Evolutionary conservation across 352 stramenopile genomes (phyloP), one percentile per base, ranked within the genome.

Genomic region (Phytophthora uliginosa): DNA sequence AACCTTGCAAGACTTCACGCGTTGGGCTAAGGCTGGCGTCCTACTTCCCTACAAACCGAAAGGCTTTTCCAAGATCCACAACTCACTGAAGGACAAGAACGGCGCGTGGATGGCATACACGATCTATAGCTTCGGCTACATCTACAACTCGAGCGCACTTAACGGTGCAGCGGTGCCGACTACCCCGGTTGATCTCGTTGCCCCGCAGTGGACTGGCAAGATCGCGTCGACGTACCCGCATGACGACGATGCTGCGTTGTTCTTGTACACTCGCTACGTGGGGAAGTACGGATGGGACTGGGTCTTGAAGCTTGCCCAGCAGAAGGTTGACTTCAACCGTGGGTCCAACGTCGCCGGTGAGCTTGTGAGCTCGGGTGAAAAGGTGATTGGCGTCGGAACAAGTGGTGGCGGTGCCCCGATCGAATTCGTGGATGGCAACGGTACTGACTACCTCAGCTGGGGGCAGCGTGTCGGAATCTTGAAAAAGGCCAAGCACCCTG

Each of bases 261-360:
- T 86, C 73, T n/a, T 88, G 5, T 90, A 84, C 62, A 54, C 64
- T 1, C 59, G 65, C 18, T 88, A 87, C 66, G 66, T 87, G 3
- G 71, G 86, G 68, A 81, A 82, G 65, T 89, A 88, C 56, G 82
- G 78, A n/a, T 89, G 77, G 82, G 75, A 83, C 31, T 89, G 79
- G 79, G 77, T 79, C 4, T 20, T 59, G 18, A 80, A 84, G 67
- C 34, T 89, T 4, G 70, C 69, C 0, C 22, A 68, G 42, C 74
- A 89, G 58, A 60, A 78, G 12, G 52, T 86, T 5, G 17, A 52
- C 28, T 86, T 84, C 52, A 63, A 77, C 38, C 81, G 78, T 7
- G 78, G 78, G 7, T 76, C 79, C 5, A 69, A 83, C 50, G 68
- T 72, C 3, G 58, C 78, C 0, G 64, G 51, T 5, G 56, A 81